phyloP scores from a whole-genome alignment of 106 monocot genomes.

The Dendrobium huoshanense region DNA sequence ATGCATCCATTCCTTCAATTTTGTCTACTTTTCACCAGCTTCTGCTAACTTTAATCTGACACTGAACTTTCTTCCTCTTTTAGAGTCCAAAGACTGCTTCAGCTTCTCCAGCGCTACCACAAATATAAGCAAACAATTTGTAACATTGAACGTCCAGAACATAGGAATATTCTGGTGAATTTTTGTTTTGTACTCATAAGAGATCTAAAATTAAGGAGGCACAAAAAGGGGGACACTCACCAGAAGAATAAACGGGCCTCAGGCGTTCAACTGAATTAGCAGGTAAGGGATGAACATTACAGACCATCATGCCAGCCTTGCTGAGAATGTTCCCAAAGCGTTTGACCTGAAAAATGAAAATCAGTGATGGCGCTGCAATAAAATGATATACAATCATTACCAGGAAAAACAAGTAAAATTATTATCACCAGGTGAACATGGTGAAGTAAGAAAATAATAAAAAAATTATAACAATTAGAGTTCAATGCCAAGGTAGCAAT shows the following conservation, averaged over 20 bases:
- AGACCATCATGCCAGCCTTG: conserved; percentile 51
- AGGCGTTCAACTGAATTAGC: conserved; percentile 43
- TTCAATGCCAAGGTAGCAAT: too few relatives aligned
- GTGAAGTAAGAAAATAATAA: too few relatives aligned
- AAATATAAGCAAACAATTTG: background rate
- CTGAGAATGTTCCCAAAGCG: conserved; percentile 59
- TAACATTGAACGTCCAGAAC: background rate
- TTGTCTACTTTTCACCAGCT: background rate
- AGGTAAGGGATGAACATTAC: conserved; percentile 32
- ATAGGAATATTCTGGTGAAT: background rate
- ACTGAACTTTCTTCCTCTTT: background rate
- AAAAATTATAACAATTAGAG: too few relatives aligned
- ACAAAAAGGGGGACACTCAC: conserved; percentile 11
- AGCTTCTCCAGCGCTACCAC: conserved; percentile 3
- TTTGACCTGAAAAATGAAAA: conserved; percentile 35
- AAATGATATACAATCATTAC: too few relatives aligned
- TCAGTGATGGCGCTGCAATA: too few relatives aligned
- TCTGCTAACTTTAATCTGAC: background rate
- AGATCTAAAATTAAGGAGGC: background rate
- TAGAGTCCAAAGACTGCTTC: background rate
- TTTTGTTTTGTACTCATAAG: background rate
- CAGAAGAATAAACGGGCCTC: conserved; percentile 52
- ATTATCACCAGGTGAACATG: too few relatives aligned
- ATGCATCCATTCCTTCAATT: background rate
- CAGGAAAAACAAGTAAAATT: too few relatives aligned